Evolutionary conservation across 108 stramenopile genomes (phyloP).

Genomic region (Nitzschia putrida): DNA sequence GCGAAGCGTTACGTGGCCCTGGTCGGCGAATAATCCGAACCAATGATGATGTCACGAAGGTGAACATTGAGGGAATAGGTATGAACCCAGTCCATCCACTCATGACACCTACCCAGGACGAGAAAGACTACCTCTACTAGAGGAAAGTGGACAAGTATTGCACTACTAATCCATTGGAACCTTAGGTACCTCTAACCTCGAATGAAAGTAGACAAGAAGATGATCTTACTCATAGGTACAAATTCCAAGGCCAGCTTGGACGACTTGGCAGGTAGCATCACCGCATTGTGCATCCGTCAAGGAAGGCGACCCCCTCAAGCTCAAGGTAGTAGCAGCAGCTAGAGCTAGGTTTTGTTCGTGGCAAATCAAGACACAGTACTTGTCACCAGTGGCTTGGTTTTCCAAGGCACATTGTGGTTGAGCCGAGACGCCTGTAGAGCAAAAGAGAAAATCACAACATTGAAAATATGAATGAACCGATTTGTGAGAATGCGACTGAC

Average conservation of each 20-base stretch:
- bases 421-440: conserved; percentile 10
- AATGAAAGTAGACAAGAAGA: too few relatives aligned
- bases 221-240: conserved; percentile 10
- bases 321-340: neutral
- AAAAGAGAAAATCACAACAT: neutral
- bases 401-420: conserved; percentile 22
- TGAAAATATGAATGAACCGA: neutral
- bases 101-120: too few relatives aligned
- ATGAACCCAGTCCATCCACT: too few relatives aligned
- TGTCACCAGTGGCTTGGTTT: conserved; percentile 27
- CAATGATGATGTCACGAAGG: too few relatives aligned
- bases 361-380: conserved; percentile 34
- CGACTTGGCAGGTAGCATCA: conserved; percentile 22
- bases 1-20: too few relatives aligned
- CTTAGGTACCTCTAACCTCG: too few relatives aligned
- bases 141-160: too few relatives aligned
- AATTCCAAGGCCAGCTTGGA: conserved; percentile 28
- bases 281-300: conserved; percentile 18
- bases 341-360: neutral
- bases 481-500: neutral
- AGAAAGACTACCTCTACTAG: too few relatives aligned
- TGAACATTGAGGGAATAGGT: too few relatives aligned
- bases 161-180: too few relatives aligned
- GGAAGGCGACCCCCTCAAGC: neutral
- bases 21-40: too few relatives aligned